phyloP scores from a whole-genome alignment of 2,329 filamentous ascomycete species.

The Exophiala aquamarina region DNA sequence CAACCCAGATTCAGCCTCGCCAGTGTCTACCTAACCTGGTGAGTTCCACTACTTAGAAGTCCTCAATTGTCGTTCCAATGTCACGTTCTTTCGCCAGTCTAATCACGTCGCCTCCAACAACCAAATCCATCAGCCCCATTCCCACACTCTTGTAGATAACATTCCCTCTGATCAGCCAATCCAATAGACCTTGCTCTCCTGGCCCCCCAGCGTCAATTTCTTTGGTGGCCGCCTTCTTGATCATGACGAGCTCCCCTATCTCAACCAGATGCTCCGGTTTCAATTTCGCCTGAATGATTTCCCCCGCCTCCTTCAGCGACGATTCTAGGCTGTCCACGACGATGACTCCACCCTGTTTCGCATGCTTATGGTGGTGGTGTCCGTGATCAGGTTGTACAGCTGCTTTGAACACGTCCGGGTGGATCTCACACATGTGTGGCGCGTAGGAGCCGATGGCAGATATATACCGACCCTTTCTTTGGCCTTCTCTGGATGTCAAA shows the following conservation, averaged over 20 bases:
- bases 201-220: slow-evolving; percentile 37
- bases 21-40: too few species aligned
- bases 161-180: slow-evolving; percentile 64
- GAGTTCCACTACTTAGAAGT: slow-evolving; percentile 34
- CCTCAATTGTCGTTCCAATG: slow-evolving; percentile 51
- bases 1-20: slow-evolving; percentile 1
- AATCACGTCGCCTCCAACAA: slow-evolving; percentile 61
- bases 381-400: slow-evolving; percentile 49
- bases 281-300: slow-evolving; percentile 77
- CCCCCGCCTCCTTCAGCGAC: slow-evolving; percentile 79
- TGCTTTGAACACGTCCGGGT: slow-evolving; percentile 70
- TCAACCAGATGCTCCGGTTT: slow-evolving; percentile 77
- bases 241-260: slow-evolving; percentile 75
- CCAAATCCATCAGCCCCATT: slow-evolving; percentile 67
- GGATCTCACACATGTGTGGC: slow-evolving; percentile 77
- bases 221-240: slow-evolving; percentile 52
- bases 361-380: slow-evolving; percentile 50
- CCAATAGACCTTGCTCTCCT: slow-evolving; percentile 46
- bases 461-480: slow-evolving; percentile 45
- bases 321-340: slow-evolving; percentile 71
- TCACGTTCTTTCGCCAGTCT: slow-evolving; percentile 55
- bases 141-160: slow-evolving; percentile 71
- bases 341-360: slow-evolving; percentile 59
- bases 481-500: slow-evolving; percentile 61
- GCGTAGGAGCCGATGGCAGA: slow-evolving; percentile 54